Evolutionary conservation across 306 rosid species (phyloP).

Genomic region (Lathyrus sativus): DNA sequence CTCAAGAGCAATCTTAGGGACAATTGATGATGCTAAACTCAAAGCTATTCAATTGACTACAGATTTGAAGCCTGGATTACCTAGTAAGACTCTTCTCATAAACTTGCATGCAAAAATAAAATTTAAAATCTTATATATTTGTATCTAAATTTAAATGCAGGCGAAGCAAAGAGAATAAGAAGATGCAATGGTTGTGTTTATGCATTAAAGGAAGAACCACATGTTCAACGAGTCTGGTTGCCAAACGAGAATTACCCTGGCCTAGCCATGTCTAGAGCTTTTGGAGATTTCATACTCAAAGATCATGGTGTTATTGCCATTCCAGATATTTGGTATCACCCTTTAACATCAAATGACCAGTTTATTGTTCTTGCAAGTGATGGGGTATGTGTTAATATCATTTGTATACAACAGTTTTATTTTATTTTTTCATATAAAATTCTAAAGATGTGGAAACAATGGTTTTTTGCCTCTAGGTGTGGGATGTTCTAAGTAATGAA

Average conservation of each 20-base stretch:
- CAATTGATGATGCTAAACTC: slow-evolving; percentile 47
- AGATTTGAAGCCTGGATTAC: slow-evolving; percentile 74
- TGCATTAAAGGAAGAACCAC: slow-evolving; percentile 61
- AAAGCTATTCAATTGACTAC: slow-evolving; percentile 63
- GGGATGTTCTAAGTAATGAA: slow-evolving; percentile 73
- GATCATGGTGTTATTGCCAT: slow-evolving; percentile 64
- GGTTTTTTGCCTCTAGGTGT: slow-evolving; percentile 46
- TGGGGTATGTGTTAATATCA: slow-evolving; percentile 49
- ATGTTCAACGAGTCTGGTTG: slow-evolving; percentile 68
- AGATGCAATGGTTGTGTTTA: slow-evolving; percentile 59
- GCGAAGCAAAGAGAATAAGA: slow-evolving; percentile 64
- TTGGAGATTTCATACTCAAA: slow-evolving; percentile 79
- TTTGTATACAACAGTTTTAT: background rate
- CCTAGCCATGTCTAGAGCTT: slow-evolving; percentile 82
- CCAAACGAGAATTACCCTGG: slow-evolving; percentile 60
- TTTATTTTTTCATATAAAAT: no score
- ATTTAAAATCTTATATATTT: no score
- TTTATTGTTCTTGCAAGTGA: slow-evolving; percentile 71
- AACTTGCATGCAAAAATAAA: background rate
- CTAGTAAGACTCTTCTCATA: slow-evolving; percentile 46
- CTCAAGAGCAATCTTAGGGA: slow-evolving; percentile 82
- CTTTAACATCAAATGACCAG: slow-evolving; percentile 49
- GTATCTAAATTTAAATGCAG: slow-evolving; percentile 38
- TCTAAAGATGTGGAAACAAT: background rate
- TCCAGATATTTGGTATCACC: slow-evolving; percentile 57